Evolutionary conservation across 179 eudicot genomes (phyloP), one percentile per base, ranked within the genome.

Genomic region (Beta corolliflora): DNA sequence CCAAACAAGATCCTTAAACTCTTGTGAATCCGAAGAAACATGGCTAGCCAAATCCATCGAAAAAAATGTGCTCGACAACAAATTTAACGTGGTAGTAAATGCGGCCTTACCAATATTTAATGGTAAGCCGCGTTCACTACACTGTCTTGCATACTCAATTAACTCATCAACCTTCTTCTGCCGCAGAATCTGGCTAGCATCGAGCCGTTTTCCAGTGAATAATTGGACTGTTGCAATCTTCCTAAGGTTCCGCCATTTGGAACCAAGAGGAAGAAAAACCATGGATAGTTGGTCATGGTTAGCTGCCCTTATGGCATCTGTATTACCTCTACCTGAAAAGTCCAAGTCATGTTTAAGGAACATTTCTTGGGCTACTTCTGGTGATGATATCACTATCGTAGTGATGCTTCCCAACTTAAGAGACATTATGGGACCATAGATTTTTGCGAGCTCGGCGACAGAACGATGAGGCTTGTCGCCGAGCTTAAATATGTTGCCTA

Each of bases 31-130:
- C 2, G 78, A 80, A 21, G 79, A 76, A 60, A 45, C 80, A 76
- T 80, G 73, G 54, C 80, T 25, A 7, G 61, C 53, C 45, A 83
- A 44, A 71, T 83, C 80, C 31, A 61, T 52, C 16, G 83, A 83
- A 41, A 83, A 83, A 21, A 76, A 71, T 2, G 80, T 80, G 53
- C 76, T 83, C 0, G 86, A 83, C 67, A 80, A 45, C 50, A 79
- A 52, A 56, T 83, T 83, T 4, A 83, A 54, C 7, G 83, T 19
- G 5, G 86, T 79, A 2, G 68, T 80, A 18, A 75, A 61, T 15
- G 15, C 82, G 11, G 83, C 86, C 60, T 79, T 83, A n/a, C 86
- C 83, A 58, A 79, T 41, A 21, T 75, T 73, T 36, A 84, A 36
- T 9, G 54, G 31, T 46, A 21, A 13, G 0, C 77, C 73, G 4